Evolutionary conservation across 2,329 filamentous ascomycete genomes (phyloP).

Genomic region (Moelleriella libera): DNA sequence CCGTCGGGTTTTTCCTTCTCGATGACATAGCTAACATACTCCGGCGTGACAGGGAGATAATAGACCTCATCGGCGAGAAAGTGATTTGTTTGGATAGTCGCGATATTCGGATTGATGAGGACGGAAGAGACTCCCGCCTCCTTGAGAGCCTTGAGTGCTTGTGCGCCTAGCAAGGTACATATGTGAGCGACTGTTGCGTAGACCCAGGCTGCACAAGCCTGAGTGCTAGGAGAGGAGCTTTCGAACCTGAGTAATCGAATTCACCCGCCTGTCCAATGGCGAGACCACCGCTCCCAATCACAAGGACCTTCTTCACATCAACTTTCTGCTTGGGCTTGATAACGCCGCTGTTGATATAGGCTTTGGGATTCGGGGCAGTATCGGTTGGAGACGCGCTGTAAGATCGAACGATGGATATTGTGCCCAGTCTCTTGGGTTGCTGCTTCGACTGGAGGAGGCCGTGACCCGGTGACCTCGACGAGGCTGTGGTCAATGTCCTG

Average conservation of each 20-base stretch:
- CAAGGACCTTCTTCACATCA: conserved; percentile 90
- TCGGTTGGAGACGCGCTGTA: conserved; percentile 35
- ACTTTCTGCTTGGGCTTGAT: conserved; percentile 69
- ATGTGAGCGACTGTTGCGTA: conserved; percentile 6
- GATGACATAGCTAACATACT: conserved; percentile 96
- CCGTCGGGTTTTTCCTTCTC: conserved; percentile 92
- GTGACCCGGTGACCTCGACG: conserved; percentile 18
- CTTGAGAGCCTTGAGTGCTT: conserved; percentile 92
- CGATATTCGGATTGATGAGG: conserved; percentile 95
- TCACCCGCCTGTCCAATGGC: conserved; percentile 96
- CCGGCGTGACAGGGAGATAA: conserved; percentile 92
- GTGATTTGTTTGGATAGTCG: conserved; percentile 96
- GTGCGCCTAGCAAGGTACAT: conserved; percentile 51
- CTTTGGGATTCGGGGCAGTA: conserved; percentile 65
- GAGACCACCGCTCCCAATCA: conserved; percentile 89
- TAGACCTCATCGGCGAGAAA: conserved; percentile 93
- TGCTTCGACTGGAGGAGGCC: conserved; percentile 16
- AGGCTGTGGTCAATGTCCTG: conserved; percentile 27
- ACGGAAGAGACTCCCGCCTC: conserved; percentile 86
- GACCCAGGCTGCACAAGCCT: conserved; percentile 8
- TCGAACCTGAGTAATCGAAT: conserved; percentile 92
- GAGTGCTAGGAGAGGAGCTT: too few relatives aligned
- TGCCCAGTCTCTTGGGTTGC: conserved; percentile 31
- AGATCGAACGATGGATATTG: conserved; percentile 26
- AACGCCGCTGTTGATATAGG: conserved; percentile 78